Base-by-base conservation (phyloP, 2,329 filamentous ascomycete genomes). In the Fonsecaea pugnacius region DNA sequence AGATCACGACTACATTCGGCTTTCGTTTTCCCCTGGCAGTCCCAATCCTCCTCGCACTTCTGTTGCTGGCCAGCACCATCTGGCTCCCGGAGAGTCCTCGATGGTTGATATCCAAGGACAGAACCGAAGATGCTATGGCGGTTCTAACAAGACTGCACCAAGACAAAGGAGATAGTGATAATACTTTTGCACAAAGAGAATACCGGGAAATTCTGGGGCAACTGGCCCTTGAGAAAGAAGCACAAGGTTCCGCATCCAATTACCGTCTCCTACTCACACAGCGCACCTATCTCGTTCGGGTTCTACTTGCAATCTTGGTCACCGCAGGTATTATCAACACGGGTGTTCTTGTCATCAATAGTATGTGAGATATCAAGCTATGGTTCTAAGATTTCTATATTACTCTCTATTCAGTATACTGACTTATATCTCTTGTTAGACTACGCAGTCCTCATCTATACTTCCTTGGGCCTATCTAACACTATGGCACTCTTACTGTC, bases 111-210 rank as follows among this genome's bases (percentile, higher is more conserved):
- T 76, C 76, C 0, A 79, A 82, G 60, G 81, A 79, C 0, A 74
- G 74, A 12, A 69, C 73, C 0, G 78, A 80, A 1, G 78, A 84
- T 61, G 82, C 82, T 0, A 78, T 76, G 70, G 58, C 69, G 16
- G 76, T 83, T 1, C 65, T 83, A 16, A 18, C 27, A 21, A 36
- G 10, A 21, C 35, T 38, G 3, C 35, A 38, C 35, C 35, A 38
- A 38, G 35, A 38, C 35, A 38, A 38, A 38, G 14, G 33, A 21
- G 30, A 56, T 24, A 21, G 33, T 5, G 18, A 35, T n/a, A 24
- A 12, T 33, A 27, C 18, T 16, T 38, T 38, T 12, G 32, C 32
- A 14, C 7, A 38, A 38, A 35, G 18, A 16, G 53, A 56, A 14
- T 56, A 36, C 33, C 9, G 16, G 10, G 30, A 56, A 38, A 38